phyloP scores from a whole-genome alignment of 2,329 filamentous ascomycete species.

The Aspergillus pseudoglaucus region DNA sequence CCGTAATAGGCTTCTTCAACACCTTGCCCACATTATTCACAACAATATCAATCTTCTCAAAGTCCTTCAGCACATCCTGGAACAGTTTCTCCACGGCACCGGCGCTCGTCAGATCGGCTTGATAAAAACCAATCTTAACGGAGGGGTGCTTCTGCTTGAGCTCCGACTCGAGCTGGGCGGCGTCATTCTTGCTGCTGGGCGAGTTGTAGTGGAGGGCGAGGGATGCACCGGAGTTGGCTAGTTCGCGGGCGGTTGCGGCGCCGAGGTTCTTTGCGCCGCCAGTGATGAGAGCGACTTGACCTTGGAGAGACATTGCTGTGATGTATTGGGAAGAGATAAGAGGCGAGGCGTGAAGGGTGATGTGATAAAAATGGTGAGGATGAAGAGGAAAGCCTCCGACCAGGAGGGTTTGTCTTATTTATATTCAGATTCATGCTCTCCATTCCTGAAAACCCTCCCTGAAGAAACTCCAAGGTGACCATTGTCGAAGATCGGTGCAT shows the following conservation, averaged over 20 bases:
- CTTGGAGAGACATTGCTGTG: conserved; percentile 29
- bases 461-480: too few species aligned
- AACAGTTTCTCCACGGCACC: conserved; percentile 38
- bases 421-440: background rate
- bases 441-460: too few species aligned
- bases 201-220: conserved; percentile 41
- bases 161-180: conserved; percentile 30
- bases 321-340: background rate
- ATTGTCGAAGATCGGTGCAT: too few species aligned
- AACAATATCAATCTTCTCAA: conserved; percentile 44
- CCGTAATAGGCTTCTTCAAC: conserved; percentile 42
- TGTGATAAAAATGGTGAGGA: background rate
- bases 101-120: conserved; percentile 39
- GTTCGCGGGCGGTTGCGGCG: conserved; percentile 31
- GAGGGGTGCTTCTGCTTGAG: conserved; percentile 29
- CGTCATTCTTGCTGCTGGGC: conserved; percentile 30
- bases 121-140: conserved; percentile 35
- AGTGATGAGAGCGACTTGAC: conserved; percentile 39
- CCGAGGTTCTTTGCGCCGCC: conserved; percentile 41
- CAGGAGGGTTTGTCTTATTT: background rate
- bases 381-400: background rate
- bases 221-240: conserved; percentile 30
- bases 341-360: background rate
- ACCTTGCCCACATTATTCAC: conserved; percentile 48
- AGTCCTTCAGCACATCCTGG: conserved; percentile 32